Percentiles rank a stretch among this genome's conserved stretches.
These are phyloP conservation scores for Mortierella hygrophila DNA, from an alignment of 192 early-diverging fungal genomes.

Conservation along the genomic window DNA sequence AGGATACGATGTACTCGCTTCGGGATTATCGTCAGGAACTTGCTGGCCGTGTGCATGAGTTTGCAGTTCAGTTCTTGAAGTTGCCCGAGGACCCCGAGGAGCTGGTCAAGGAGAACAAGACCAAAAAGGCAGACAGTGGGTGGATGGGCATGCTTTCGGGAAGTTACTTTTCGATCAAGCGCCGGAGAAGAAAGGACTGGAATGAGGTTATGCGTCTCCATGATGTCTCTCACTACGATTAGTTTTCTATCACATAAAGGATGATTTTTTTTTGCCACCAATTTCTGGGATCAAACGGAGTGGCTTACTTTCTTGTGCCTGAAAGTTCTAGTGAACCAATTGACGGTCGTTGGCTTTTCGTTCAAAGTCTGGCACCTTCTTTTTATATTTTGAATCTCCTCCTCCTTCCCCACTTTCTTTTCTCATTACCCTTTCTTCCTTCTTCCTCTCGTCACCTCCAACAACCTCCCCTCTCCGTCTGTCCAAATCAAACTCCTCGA, in stretches of 20 bases:
- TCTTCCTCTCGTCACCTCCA: no score
- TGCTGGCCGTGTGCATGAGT: conserved; percentile 34
- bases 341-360: neutral
- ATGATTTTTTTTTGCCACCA: neutral
- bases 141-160: conserved; percentile 45
- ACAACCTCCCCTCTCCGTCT: neutral
- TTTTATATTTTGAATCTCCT: no score
- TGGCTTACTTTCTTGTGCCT: neutral
- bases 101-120: conserved; percentile 47
- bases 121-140: conserved; percentile 38
- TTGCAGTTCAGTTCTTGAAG: conserved; percentile 45
- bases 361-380: no score
- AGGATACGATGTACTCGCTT: conserved; percentile 43
- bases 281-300: neutral
- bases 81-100: conserved; percentile 58
- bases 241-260: neutral
- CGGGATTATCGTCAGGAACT: conserved; percentile 34
- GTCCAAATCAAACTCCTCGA: neutral
- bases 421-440: no score
- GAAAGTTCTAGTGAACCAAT: neutral
- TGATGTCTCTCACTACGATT: conserved; percentile 56
- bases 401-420: no score
- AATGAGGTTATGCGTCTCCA: conserved; percentile 59
- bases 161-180: conserved; percentile 58
- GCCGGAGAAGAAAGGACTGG: conserved; percentile 61